Evolutionary conservation across 345 rosid species (phyloP), one percentile per base, ranked within the genome.

Genomic region (Camelina neglecta): DNA sequence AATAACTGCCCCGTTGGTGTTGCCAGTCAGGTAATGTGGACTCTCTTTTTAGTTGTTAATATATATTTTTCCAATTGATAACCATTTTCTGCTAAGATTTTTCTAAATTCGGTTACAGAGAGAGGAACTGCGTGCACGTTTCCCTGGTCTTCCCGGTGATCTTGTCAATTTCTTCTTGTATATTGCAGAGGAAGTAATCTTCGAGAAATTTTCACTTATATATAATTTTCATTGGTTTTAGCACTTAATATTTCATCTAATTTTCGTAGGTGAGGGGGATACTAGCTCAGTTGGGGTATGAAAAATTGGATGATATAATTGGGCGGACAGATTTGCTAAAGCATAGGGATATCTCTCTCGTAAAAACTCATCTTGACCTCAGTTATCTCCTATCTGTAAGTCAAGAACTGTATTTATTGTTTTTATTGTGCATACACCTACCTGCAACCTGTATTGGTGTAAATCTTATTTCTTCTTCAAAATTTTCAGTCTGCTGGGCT

Each of bases 1-100:
- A 95, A 95, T 81, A 95, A 95, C 84, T 95, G 99, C 75, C 99
- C 99, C 38, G 99, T 95, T 74, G 99, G 99, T 79, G 96, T 92
- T 87, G 97, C 97, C 55, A 95, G 97, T 84, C 97, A 95, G 93
- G 99, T 95, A 76, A 24, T 55, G 33, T 53, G 65, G 44, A 76
- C n/a, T 35, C 59, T 53, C 55, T 54, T 75, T 54, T 61, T 68
- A 26, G 66, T 41, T 29, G 56, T 70, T 77, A 62, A 47, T 38
- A 45, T 60, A 73, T 74, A 11, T 8, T 65, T 41, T 67, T 33
- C 50, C 36, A 2, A 41, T 76, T 50, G 24, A 5, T 18, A 38
- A 63, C 60, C 48, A 66, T 36, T 50, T 42, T 26, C 63, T n/a
- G 15, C 75, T 24, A 55, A 61, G 18, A 18, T 42, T 15, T 51